Percentiles rank a stretch among this genome's conserved stretches.
These are phyloP conservation scores for Stephania cephalantha DNA, from an alignment of 164 flowering plant species.

Conservation along the genomic window DNA sequence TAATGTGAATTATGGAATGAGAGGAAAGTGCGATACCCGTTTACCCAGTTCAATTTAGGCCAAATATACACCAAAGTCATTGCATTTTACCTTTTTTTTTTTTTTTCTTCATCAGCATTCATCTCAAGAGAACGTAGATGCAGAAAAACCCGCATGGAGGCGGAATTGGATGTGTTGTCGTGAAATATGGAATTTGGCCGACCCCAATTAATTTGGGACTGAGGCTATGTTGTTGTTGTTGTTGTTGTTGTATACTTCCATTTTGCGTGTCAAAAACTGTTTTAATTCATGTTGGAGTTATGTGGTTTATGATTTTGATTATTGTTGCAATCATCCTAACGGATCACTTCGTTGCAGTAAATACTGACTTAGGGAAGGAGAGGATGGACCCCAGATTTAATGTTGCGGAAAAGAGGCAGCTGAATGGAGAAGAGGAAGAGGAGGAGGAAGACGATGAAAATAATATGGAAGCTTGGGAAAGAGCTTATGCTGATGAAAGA, in stretches of 20 bases:
- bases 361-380: neutral
- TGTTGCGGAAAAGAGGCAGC: slow-evolving; percentile 17
- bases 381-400: neutral
- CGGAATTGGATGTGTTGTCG: neutral
- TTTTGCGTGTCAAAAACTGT: neutral
- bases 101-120: neutral
- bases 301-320: neutral
- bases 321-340: neutral
- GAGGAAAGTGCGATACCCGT: neutral
- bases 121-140: neutral
- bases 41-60: neutral
- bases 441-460: slow-evolving; percentile 39
- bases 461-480: slow-evolving; percentile 63
- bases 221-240: too few relatives aligned
- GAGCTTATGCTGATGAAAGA: slow-evolving; percentile 81
- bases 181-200: neutral
- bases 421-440: slow-evolving; percentile 49
- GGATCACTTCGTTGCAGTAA: neutral
- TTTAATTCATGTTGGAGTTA: neutral
- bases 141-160: neutral
- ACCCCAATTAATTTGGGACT: too few relatives aligned
- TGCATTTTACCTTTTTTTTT: neutral
- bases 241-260: neutral
- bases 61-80: neutral
- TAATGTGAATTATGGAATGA: neutral